Conservation (phyloP, 2,329 filamentous ascomycete genomes). For the Dactylonectria estremocensis region DNA sequence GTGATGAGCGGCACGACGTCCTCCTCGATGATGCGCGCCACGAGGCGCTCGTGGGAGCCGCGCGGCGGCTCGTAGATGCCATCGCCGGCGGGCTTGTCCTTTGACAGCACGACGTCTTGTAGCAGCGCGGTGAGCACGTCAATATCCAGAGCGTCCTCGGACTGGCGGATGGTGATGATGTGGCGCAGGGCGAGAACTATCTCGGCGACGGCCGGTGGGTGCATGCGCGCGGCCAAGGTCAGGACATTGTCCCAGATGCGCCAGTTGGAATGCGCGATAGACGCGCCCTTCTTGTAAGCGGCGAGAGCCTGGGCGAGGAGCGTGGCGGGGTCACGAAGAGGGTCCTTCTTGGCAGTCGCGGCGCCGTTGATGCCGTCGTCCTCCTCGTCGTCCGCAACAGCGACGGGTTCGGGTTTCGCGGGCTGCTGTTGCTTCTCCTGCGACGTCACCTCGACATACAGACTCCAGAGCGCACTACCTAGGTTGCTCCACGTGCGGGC, state of each 20-base stretch:
- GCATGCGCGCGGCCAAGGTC: conserved; percentile 84
- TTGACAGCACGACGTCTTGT: conserved; percentile 74
- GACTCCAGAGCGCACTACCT: conserved; percentile 83
- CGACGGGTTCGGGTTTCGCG: conserved; percentile 38
- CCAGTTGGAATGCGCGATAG: conserved; percentile 87
- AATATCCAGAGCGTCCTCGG: conserved; percentile 84
- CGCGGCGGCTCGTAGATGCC: conserved; percentile 60
- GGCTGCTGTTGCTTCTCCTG: conserved; percentile 51
- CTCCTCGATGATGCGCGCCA: conserved; percentile 82
- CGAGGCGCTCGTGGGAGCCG: conserved; percentile 73
- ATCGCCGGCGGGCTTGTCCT: conserved; percentile 50
- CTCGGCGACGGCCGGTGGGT: conserved; percentile 81
- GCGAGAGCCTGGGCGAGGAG: conserved; percentile 82
- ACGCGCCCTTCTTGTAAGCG: conserved; percentile 90
- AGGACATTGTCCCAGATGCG: conserved; percentile 98
- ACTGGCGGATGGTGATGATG: conserved; percentile 82
- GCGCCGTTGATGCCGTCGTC: conserved; percentile 49
- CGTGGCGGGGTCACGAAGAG: conserved; percentile 66
- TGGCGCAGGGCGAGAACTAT: conserved; percentile 82
- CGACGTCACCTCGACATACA: conserved; percentile 70
- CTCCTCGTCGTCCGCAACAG: conserved; percentile 45
- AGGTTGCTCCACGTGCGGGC: conserved; percentile 97
- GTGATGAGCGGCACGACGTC: conserved; percentile 89
- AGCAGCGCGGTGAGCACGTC: conserved; percentile 81
- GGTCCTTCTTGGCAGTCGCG: conserved; percentile 42